Evolutionary conservation across 2,329 filamentous ascomycete genomes (phyloP).

Genomic region (Penicillium sp.): DNA sequence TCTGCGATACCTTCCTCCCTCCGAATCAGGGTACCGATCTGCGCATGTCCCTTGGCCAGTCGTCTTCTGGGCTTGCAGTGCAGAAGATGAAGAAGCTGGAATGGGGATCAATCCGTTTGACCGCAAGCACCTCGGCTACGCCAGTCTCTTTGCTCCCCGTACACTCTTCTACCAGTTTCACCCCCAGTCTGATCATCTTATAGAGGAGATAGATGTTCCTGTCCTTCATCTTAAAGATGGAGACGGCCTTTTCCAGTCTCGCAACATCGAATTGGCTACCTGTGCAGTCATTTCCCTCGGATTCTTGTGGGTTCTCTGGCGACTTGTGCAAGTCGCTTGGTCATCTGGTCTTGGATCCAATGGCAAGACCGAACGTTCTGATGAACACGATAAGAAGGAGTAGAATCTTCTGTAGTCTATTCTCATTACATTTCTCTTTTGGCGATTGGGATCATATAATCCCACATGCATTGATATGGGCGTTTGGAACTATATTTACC

Average conservation of each 20-base stretch:
- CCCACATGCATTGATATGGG: background rate
- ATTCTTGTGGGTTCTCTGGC: conserved; percentile 69
- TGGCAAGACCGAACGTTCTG: background rate
- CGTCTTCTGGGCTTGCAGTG: conserved; percentile 86
- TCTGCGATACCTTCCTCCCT: conserved; percentile 74
- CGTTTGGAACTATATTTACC: background rate
- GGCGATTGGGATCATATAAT: conserved; percentile 1
- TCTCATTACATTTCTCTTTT: background rate
- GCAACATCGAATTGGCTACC: conserved; percentile 56
- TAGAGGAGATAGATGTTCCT: conserved; percentile 61
- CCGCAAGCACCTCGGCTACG: conserved; percentile 78
- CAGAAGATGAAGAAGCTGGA: conserved; percentile 54
- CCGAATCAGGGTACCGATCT: conserved; percentile 53
- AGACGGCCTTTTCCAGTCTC: conserved; percentile 40
- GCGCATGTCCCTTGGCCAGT: conserved; percentile 73
- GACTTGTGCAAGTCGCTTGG: conserved; percentile 43
- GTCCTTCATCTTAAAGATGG: conserved; percentile 59
- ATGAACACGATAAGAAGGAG: conserved; percentile 30
- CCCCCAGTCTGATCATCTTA: conserved; percentile 51
- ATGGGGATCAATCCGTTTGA: conserved; percentile 83
- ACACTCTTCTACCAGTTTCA: conserved; percentile 82
- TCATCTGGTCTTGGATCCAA: conserved; percentile 21
- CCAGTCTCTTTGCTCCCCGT: conserved; percentile 70
- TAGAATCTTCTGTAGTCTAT: conserved; percentile 8
- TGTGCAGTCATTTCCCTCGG: conserved; percentile 60